A percentile compares a stretch with the other conserved stretches of the same genome.
Conservation (phyloP, 768 basidiomycete genomes). For the Pleurotus platypus region DNA sequence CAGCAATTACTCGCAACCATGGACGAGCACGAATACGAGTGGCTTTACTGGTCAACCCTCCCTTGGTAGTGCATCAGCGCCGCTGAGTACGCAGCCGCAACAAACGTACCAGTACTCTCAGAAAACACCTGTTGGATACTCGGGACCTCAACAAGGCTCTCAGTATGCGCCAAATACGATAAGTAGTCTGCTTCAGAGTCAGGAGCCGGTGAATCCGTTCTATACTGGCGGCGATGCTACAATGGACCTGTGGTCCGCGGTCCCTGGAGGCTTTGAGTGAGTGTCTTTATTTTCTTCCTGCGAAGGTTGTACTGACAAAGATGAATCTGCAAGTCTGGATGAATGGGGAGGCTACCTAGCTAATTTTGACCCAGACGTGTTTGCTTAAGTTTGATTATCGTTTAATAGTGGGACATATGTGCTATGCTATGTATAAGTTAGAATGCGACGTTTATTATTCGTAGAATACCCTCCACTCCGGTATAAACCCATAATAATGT, state of each 20-base stretch:
- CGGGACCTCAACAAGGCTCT: too few species aligned
- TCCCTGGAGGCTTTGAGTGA: constrained; percentile 2
- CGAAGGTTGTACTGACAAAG: too few species aligned
- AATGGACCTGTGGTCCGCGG: constrained; percentile 4
- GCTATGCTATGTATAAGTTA: too few species aligned
- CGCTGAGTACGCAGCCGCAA: too few species aligned
- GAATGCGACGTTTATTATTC: constrained; percentile 1
- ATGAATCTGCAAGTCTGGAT: background rate
- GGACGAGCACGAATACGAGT: too few species aligned
- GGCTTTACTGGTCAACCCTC: too few species aligned
- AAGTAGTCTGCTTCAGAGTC: too few species aligned
- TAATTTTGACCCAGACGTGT: constrained; percentile 2
- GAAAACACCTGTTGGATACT: too few species aligned
- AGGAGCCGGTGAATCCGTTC: background rate
- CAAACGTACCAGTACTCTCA: too few species aligned
- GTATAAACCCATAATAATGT: too few species aligned
- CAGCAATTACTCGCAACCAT: background rate
- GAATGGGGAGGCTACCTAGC: constrained; percentile 7
- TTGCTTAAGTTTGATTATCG: background rate
- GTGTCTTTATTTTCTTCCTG: background rate
- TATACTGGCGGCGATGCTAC: background rate
- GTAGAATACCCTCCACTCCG: too few species aligned
- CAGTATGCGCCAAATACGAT: background rate
- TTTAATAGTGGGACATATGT: background rate
- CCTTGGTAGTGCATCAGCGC: too few species aligned